phyloP scores from a whole-genome alignment of 129 eudicot genomes.

The Scalesia atractyloides region DNA sequence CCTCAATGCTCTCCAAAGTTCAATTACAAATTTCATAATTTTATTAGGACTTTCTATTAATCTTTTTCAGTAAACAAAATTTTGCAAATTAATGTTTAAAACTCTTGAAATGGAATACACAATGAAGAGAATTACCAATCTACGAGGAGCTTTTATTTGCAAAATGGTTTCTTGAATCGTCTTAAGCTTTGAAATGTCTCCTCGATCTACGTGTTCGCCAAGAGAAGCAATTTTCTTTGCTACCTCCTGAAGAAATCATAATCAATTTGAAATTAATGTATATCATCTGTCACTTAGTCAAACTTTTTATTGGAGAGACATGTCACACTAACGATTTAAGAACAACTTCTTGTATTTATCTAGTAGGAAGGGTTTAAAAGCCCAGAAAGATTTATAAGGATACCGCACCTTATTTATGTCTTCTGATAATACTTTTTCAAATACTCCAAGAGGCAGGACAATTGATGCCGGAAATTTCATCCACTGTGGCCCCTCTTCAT shows the following conservation, averaged over 20 bases:
- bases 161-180: conserved; percentile 41
- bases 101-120: not conserved
- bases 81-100: not conserved
- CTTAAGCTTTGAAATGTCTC: conserved; percentile 46
- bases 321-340: not conserved
- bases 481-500: conserved; percentile 43
- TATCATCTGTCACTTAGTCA: not conserved
- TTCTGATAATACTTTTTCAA: conserved; percentile 46
- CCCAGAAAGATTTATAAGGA: not conserved
- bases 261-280: not conserved
- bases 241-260: conserved; percentile 35
- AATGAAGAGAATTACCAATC: conserved; percentile 34
- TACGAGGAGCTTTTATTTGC: conserved; percentile 53
- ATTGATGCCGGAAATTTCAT: conserved; percentile 49
- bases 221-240: conserved; percentile 41
- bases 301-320: conserved; percentile 1
- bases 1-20: conserved; percentile 42
- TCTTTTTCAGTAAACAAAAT: not conserved
- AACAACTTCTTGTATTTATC: not conserved
- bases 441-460: conserved; percentile 52
- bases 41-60: conserved; percentile 1
- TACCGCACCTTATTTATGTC: conserved; percentile 50
- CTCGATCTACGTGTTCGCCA: conserved; percentile 32
- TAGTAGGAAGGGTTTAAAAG: not conserved
- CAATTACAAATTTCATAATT: not conserved